These are phyloP conservation scores for Haplographium delicatum DNA, from an alignment of 495 filamentous ascomycete species.

Conservation along the genomic window DNA sequence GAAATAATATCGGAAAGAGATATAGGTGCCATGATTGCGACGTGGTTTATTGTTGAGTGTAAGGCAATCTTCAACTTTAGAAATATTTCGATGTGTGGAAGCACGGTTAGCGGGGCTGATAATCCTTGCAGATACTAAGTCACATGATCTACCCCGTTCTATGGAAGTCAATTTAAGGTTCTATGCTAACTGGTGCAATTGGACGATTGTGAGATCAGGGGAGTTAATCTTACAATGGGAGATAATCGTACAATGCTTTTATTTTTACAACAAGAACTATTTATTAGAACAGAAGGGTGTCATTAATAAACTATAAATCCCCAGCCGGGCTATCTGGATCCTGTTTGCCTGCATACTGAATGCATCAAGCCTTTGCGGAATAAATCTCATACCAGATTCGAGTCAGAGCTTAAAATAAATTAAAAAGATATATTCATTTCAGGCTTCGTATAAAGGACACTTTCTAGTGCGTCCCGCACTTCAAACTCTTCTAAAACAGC, in stretches of 20 bases:
- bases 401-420: too few relatives aligned
- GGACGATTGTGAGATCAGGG: too few relatives aligned
- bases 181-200: too few relatives aligned
- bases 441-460: conserved; percentile 42
- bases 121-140: not conserved
- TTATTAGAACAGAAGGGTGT: not conserved
- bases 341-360: not conserved
- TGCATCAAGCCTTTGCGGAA: not conserved
- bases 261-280: not conserved
- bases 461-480: conserved; percentile 76
- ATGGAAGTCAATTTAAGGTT: too few relatives aligned
- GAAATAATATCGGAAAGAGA: conserved; percentile 51
- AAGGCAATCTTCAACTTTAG: not conserved
- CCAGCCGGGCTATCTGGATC: not conserved
- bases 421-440: conserved; percentile 9
- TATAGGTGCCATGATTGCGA: conserved; percentile 26
- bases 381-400: too few relatives aligned
- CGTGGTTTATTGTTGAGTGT: conserved; percentile 6
- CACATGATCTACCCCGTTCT: too few relatives aligned
- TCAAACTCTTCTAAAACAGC: conserved; percentile 90
- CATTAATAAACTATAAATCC: not conserved
- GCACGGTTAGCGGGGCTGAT: not conserved
- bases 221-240: too few relatives aligned
- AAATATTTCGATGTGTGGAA: conserved; percentile 1
- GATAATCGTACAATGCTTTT: conserved; percentile 1